These are phyloP conservation scores for Tillandsia leiboldiana DNA, from an alignment of 176 grass and related monocot genomes.

Conservation along the genomic window DNA sequence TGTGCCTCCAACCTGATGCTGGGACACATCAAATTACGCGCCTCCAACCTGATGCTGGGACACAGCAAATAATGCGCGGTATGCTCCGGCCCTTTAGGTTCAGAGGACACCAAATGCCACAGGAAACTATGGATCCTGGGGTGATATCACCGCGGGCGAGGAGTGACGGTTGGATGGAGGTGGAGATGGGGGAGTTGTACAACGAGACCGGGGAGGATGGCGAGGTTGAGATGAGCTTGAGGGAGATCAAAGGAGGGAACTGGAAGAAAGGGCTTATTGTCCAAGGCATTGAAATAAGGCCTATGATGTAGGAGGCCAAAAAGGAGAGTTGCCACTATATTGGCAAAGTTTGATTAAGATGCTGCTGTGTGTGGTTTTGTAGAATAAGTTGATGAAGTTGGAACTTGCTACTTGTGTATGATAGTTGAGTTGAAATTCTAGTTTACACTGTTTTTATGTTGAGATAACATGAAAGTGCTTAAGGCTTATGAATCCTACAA, in stretches of 20 bases:
- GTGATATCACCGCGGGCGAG: neutral
- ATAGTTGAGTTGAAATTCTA: too few relatives aligned
- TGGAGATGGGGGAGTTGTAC: conserved; percentile 37
- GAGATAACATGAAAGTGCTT: too few relatives aligned
- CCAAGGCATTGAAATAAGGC: conserved; percentile 39
- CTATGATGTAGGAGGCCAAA: conserved; percentile 17
- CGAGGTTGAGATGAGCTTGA: conserved; percentile 22
- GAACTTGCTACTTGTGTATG: too few relatives aligned
- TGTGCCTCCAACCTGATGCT: neutral
- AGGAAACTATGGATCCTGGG: too few relatives aligned
- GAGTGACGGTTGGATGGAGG: conserved; percentile 41
- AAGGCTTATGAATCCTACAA: too few relatives aligned
- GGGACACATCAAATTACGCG: neutral
- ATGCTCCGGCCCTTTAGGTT: too few relatives aligned
- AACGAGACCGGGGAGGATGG: conserved; percentile 22
- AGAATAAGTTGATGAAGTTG: too few relatives aligned
- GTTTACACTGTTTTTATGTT: too few relatives aligned
- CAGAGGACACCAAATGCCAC: too few relatives aligned
- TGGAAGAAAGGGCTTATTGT: conserved; percentile 40
- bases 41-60: neutral
- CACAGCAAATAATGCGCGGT: too few relatives aligned
- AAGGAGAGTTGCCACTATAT: neutral
- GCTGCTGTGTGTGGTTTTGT: too few relatives aligned
- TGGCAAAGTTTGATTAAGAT: too few relatives aligned
- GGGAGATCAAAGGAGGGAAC: conserved; percentile 22